Percentiles rank a stretch among this genome's conserved stretches.
These are phyloP conservation scores for Mucor indicus DNA, from an alignment of 371 early-diverging fungal genomes.

Conservation along the genomic window DNA sequence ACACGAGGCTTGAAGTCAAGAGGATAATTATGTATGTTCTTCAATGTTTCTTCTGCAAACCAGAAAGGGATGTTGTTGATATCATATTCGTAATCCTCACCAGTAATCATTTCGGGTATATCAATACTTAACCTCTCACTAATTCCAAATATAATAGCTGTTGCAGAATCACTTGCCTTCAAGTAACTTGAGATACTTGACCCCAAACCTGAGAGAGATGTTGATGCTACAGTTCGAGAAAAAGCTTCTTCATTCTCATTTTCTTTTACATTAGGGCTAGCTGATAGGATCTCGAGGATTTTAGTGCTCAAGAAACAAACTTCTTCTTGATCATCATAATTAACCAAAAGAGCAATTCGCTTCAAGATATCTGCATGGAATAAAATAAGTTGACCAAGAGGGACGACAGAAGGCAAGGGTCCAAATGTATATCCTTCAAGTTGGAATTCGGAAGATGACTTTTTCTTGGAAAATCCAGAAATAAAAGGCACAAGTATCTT, in stretches of 20 bases:
- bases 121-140: slow-evolving; percentile 71
- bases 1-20: slow-evolving; percentile 16
- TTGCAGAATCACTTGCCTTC: slow-evolving; percentile 56
- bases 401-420: slow-evolving; percentile 53
- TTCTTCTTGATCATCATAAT: slow-evolving; percentile 59
- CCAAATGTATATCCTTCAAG: slow-evolving; percentile 25
- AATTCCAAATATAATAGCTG: slow-evolving; percentile 74
- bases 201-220: slow-evolving; percentile 31
- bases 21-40: slow-evolving; percentile 18
- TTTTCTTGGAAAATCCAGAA: slow-evolving; percentile 20
- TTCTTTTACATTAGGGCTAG: slow-evolving; percentile 38
- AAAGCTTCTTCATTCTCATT: background rate
- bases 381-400: slow-evolving; percentile 78
- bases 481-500: slow-evolving; percentile 66
- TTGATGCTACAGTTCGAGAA: background rate
- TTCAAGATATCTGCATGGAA: slow-evolving; percentile 65
- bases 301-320: slow-evolving; percentile 74
- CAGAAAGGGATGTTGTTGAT: slow-evolving; percentile 48
- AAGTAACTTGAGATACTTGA: slow-evolving; percentile 71
- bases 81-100: slow-evolving; percentile 45
- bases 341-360: slow-evolving; percentile 69
- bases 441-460: slow-evolving; percentile 25
- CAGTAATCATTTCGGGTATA: slow-evolving; percentile 44
- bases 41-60: slow-evolving; percentile 26
- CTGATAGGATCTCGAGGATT: slow-evolving; percentile 69